Percentiles rank a stretch among this genome's conserved stretches.
phyloP scores from a whole-genome alignment of 495 filamentous ascomycete species.

The Podospora didyma region DNA sequence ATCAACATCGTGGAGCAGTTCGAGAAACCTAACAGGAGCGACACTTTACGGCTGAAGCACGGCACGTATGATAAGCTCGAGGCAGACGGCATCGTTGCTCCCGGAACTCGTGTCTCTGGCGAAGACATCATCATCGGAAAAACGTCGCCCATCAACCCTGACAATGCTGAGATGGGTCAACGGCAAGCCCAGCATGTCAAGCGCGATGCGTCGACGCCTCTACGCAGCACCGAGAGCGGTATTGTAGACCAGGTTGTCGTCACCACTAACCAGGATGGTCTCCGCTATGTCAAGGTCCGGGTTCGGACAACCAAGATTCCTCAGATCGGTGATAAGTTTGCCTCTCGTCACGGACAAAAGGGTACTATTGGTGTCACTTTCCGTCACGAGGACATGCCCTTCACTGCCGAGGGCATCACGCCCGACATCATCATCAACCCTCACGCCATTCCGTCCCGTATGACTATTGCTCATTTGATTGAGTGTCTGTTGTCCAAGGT shows the following conservation, averaged over 20 bases:
- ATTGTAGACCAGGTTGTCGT: conserved; percentile 92
- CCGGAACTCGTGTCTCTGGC: conserved; percentile 88
- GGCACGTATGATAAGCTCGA: conserved; percentile 98
- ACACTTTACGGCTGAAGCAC: conserved; percentile 86
- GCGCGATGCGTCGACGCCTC: conserved; percentile 88
- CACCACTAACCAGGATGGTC: conserved; percentile 85
- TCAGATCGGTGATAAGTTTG: conserved; percentile 99
- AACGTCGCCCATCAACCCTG: conserved; percentile 87
- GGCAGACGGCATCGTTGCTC: conserved; percentile 87
- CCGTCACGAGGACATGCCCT: conserved; percentile 97
- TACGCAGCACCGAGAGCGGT: conserved; percentile 92
- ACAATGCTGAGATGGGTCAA: conserved; percentile 91
- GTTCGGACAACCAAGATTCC: conserved; percentile 97
- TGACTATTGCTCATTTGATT: conserved; percentile 99
- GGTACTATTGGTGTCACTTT: conserved; percentile 98
- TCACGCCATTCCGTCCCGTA: conserved; percentile 98
- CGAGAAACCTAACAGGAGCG: conserved; percentile 84
- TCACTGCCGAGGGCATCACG: conserved; percentile 83
- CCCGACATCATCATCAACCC: conserved; percentile 99
- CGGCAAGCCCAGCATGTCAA: conserved; percentile 85
- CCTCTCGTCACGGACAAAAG: conserved; percentile 98
- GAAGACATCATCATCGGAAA: conserved; percentile 99
- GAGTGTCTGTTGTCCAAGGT: conserved; percentile 98
- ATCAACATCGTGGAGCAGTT: conserved; percentile 86
- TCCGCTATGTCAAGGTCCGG: conserved; percentile 92